These are phyloP conservation scores for Hansenula sp. DNA, from an alignment of 1,139 yeast genomes.

Conservation along the genomic window DNA sequence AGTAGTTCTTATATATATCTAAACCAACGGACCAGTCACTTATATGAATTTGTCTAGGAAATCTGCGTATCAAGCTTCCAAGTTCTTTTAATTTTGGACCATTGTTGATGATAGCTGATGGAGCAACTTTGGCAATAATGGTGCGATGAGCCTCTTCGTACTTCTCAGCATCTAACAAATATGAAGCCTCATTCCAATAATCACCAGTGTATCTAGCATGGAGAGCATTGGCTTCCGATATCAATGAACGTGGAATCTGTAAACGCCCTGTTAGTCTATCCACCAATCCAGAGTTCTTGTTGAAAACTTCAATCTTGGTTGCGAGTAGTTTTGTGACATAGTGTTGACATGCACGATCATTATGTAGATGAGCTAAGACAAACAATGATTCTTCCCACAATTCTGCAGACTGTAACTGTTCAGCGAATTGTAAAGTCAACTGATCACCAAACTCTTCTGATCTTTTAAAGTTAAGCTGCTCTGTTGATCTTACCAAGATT, in stretches of 20 bases:
- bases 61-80: slow-evolving; percentile 35
- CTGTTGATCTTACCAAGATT: slow-evolving; percentile 32
- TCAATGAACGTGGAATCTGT: slow-evolving; percentile 41
- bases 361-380: slow-evolving; percentile 48
- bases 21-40: slow-evolving; percentile 58
- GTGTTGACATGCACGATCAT: slow-evolving; percentile 37
- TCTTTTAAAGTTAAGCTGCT: slow-evolving; percentile 17
- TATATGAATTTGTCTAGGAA: slow-evolving; percentile 44
- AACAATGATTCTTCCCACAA: slow-evolving; percentile 58
- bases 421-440: slow-evolving; percentile 46
- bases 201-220: slow-evolving; percentile 41
- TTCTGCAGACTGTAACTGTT: slow-evolving; percentile 44
- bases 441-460: slow-evolving; percentile 34
- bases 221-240: slow-evolving; percentile 51
- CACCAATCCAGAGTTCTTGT: slow-evolving; percentile 29
- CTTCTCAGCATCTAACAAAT: slow-evolving; percentile 57
- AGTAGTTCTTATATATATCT: slow-evolving; percentile 49
- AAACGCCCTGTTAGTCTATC: slow-evolving; percentile 32
- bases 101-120: slow-evolving; percentile 51
- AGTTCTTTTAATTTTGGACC: slow-evolving; percentile 35
- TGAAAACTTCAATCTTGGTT: slow-evolving; percentile 40
- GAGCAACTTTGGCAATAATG: slow-evolving; percentile 60
- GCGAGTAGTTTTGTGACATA: slow-evolving; percentile 43
- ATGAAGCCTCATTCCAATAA: slow-evolving; percentile 54
- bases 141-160: slow-evolving; percentile 63